These are phyloP conservation scores for Globisporangium barbulae DNA, from an alignment of 352 stramenopile species.

Conservation along the genomic window DNA sequence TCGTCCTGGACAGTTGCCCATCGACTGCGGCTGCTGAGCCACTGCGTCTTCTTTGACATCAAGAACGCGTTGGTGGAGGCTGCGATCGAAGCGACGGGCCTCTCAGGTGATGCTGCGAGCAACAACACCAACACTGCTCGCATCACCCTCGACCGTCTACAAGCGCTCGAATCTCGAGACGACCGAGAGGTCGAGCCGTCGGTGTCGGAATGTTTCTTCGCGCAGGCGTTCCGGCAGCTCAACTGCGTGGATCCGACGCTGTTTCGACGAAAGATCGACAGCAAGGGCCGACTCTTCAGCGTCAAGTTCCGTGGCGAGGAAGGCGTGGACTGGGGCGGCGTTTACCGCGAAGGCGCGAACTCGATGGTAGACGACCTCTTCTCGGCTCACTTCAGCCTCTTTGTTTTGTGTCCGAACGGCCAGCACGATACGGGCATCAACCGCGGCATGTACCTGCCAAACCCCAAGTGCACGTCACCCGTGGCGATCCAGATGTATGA, in stretches of 20 bases:
- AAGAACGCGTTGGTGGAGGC: constrained; percentile 81
- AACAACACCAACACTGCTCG: constrained; percentile 65
- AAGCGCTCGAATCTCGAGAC: constrained; percentile 84
- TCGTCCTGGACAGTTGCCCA: constrained; percentile 76
- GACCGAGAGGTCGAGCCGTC: constrained; percentile 85
- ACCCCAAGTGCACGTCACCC: constrained; percentile 85
- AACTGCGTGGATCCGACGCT: constrained; percentile 78
- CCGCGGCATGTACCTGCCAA: constrained; percentile 86
- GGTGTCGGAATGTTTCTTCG: constrained; percentile 92
- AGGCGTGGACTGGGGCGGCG: constrained; percentile 87
- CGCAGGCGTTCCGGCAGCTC: constrained; percentile 91
- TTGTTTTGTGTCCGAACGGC: constrained; percentile 83
- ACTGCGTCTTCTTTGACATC: constrained; percentile 88
- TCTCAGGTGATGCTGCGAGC: constrained; percentile 43
- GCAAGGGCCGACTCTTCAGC: constrained; percentile 83
- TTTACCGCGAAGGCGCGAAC: constrained; percentile 86
- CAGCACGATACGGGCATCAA: constrained; percentile 86
- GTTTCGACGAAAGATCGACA: constrained; percentile 88
- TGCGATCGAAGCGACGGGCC: constrained; percentile 70
- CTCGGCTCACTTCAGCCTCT: constrained; percentile 79
- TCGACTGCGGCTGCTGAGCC: constrained; percentile 61
- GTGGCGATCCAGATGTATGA: constrained; percentile 91
- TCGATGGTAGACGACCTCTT: constrained; percentile 90
- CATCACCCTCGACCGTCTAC: constrained; percentile 83
- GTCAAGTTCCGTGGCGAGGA: constrained; percentile 89